These are phyloP conservation scores for Panaeolus cyanescens DNA, from an alignment of 768 basidiomycete species.

Conservation along the genomic window DNA sequence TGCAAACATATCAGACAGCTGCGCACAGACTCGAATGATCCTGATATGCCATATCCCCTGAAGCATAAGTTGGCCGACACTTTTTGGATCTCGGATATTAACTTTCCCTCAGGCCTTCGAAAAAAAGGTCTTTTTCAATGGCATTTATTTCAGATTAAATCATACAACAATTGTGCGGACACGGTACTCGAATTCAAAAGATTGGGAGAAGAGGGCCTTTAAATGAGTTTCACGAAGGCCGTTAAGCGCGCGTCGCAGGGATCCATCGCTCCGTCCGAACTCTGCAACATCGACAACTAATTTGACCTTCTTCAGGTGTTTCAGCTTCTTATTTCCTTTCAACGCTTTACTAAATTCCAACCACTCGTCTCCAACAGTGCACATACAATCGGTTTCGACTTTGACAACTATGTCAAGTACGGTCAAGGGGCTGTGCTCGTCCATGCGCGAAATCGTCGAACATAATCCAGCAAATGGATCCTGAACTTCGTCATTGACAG, in stretches of 20 bases:
- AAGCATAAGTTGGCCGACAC: no score
- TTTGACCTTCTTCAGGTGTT: background rate
- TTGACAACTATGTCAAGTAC: background rate
- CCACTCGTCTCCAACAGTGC: background rate
- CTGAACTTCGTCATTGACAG: background rate
- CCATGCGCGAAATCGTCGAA: background rate
- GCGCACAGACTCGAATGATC: no score
- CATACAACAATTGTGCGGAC: no score
- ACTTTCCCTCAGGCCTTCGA: no score
- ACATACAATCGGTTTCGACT: background rate
- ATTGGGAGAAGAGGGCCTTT: slow-evolving; percentile 15
- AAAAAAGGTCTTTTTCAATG: no score
- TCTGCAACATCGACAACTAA: background rate
- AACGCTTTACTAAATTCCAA: background rate
- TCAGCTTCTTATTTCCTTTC: background rate
- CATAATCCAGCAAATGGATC: background rate
- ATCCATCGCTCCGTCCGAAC: background rate
- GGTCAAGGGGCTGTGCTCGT: background rate
- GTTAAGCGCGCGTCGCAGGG: background rate
- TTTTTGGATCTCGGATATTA: no score
- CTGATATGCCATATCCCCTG: no score
- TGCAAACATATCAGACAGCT: no score
- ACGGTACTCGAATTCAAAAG: no score
- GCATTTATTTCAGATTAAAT: no score
- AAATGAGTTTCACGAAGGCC: background rate